phyloP scores from a whole-genome alignment of 2,329 filamentous ascomycete species.

The Kalaharituber pfeilii region DNA sequence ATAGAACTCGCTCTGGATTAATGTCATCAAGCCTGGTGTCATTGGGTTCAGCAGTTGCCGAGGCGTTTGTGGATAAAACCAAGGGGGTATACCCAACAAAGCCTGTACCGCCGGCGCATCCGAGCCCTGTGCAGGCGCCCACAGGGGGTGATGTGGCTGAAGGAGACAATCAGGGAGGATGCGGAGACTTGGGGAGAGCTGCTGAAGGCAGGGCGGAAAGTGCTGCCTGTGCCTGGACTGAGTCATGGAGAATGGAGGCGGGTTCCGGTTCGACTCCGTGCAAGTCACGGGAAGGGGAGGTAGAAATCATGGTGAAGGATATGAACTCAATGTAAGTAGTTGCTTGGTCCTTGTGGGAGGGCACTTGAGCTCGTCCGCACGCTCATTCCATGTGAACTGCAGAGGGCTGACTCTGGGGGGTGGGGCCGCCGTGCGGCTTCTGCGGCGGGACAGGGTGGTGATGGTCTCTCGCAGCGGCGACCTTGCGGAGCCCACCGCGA shows the following conservation, averaged over 20 bases:
- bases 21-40: constrained; percentile 4
- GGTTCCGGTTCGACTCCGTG: too few species aligned
- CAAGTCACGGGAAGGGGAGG: constrained; percentile 5
- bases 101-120: background rate
- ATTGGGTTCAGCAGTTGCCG: constrained; percentile 14
- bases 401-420: too few species aligned
- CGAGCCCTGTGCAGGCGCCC: background rate
- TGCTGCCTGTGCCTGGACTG: constrained; percentile 12
- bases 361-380: too few species aligned
- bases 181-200: too few species aligned
- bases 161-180: too few species aligned
- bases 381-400: background rate
- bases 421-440: too few species aligned
- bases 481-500: too few species aligned
- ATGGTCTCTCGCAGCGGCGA: too few species aligned
- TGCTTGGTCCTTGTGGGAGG: too few species aligned
- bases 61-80: background rate
- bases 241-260: constrained; percentile 5
- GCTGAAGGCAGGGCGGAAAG: background rate
- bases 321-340: constrained; percentile 6
- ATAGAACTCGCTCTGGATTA: background rate
- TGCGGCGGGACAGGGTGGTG: too few species aligned
- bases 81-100: background rate
- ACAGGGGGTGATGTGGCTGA: too few species aligned
- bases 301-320: constrained; percentile 6